Percentiles rank a stretch among this genome's conserved stretches.
These are phyloP conservation scores for Microascus cirrosus DNA, from an alignment of 2,329 filamentous ascomycete genomes.

Conservation along the genomic window DNA sequence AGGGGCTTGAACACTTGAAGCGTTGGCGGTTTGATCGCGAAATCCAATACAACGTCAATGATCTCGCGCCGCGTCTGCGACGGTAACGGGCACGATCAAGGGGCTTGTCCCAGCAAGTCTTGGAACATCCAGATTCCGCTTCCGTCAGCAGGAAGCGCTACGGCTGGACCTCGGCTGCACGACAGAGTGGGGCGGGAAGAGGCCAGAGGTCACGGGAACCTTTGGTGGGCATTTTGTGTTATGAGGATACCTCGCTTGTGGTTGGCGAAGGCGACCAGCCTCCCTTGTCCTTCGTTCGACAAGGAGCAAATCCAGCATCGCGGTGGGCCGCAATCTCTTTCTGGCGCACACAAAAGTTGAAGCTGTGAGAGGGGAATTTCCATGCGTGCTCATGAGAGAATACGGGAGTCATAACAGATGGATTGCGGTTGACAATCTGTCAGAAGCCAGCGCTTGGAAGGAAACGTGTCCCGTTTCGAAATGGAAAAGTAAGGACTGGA, in stretches of 20 bases:
- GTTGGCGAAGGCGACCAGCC: background rate
- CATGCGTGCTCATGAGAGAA: background rate
- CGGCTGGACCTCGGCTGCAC: slow-evolving; percentile 1
- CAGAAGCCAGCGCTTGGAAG: too few species aligned
- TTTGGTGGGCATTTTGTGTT: background rate
- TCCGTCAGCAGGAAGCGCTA: background rate
- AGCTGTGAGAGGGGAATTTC: background rate
- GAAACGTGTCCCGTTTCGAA: too few species aligned
- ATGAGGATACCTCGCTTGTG: background rate
- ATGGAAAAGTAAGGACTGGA: too few species aligned
- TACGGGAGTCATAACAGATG: background rate
- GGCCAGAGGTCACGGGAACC: background rate
- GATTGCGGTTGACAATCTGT: too few species aligned
- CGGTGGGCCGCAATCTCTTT: background rate
- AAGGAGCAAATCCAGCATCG: background rate
- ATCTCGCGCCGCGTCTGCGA: background rate
- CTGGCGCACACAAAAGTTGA: background rate
- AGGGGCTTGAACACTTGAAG: background rate
- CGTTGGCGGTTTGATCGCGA: background rate
- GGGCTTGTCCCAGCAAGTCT: background rate
- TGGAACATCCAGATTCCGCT: background rate
- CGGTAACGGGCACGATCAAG: background rate
- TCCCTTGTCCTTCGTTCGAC: background rate
- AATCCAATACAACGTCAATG: background rate
- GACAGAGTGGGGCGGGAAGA: background rate